These are phyloP conservation scores for Ophiostoma sp. DNA, from an alignment of 2,329 filamentous ascomycete species.

Conservation along the genomic window DNA sequence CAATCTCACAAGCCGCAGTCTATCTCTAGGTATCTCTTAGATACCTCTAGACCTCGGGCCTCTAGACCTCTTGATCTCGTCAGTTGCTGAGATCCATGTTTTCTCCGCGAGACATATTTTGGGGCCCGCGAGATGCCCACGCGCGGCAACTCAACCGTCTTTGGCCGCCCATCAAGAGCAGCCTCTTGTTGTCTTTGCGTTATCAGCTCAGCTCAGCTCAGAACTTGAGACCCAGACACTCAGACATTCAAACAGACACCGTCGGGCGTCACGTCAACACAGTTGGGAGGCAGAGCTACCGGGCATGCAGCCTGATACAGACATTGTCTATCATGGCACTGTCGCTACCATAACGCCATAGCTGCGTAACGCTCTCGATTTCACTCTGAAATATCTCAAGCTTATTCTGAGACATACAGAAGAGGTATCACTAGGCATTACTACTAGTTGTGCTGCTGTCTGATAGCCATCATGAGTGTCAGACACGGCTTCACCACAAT, in stretches of 20 bases:
- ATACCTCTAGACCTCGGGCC: not conserved
- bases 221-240: too few relatives aligned
- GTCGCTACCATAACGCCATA: not conserved
- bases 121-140: not conserved
- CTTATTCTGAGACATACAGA: conserved; percentile 3
- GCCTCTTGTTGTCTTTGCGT: too few relatives aligned
- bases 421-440: too few relatives aligned
- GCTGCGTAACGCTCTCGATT: not conserved
- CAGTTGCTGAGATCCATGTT: not conserved
- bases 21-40: not conserved
- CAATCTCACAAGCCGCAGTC: too few relatives aligned
- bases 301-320: too few relatives aligned
- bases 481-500: not conserved
- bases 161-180: too few relatives aligned
- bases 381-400: not conserved
- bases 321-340: not conserved
- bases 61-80: not conserved
- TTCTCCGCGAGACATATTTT: conserved; percentile 3
- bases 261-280: too few relatives aligned
- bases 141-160: not conserved
- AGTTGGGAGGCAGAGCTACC: too few relatives aligned
- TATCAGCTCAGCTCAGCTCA: too few relatives aligned
- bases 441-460: not conserved
- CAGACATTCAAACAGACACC: too few relatives aligned
- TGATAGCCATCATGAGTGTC: not conserved